phyloP scores from a whole-genome alignment of 1,284 basidiomycete genomes.

The Leccinum pachyderme region DNA sequence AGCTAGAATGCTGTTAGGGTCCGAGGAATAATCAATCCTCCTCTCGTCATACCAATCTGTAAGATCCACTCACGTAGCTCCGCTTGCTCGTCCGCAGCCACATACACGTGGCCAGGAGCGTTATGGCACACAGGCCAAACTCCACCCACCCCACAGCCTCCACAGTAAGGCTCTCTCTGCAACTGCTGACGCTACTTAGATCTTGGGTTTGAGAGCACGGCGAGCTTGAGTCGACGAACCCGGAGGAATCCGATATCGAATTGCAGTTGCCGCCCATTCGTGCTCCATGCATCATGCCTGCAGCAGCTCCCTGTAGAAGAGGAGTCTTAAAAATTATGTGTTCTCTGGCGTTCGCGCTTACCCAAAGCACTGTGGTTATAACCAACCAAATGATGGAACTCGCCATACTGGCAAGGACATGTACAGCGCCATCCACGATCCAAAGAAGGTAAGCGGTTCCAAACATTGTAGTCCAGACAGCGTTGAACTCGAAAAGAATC shows the following conservation, averaged over 20 bases:
- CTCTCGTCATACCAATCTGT: conserved; percentile 35
- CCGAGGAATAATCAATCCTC: conserved; percentile 22
- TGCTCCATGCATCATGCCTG: conserved; percentile 63
- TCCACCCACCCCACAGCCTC: conserved; percentile 75
- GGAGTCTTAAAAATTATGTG: conserved; percentile 1
- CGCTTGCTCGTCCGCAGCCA: conserved; percentile 55
- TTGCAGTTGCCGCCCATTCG: conserved; percentile 58
- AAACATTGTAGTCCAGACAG: conserved; percentile 70
- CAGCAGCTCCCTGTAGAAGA: conserved; percentile 52
- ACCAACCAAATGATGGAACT: conserved; percentile 74
- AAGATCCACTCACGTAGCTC: conserved; percentile 45
- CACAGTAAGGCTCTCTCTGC: conserved; percentile 67
- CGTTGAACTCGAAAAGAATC: conserved; percentile 64
- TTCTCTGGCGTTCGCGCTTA: conserved; percentile 23
- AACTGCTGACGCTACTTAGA: conserved; percentile 41
- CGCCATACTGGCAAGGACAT: conserved; percentile 67
- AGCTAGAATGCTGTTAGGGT: conserved; percentile 33
- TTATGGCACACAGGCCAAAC: conserved; percentile 62
- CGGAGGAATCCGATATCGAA: conserved; percentile 50
- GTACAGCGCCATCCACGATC: conserved; percentile 61
- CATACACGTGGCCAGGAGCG: conserved; percentile 54
- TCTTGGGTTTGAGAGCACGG: conserved; percentile 21
- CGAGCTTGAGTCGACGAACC: conserved; percentile 33
- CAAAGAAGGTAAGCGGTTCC: conserved; percentile 66
- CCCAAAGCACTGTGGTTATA: conserved; percentile 65